Base-by-base conservation (phyloP, 2,329 filamentous ascomycete genomes). In the Phaeosphaeria sp. region DNA sequence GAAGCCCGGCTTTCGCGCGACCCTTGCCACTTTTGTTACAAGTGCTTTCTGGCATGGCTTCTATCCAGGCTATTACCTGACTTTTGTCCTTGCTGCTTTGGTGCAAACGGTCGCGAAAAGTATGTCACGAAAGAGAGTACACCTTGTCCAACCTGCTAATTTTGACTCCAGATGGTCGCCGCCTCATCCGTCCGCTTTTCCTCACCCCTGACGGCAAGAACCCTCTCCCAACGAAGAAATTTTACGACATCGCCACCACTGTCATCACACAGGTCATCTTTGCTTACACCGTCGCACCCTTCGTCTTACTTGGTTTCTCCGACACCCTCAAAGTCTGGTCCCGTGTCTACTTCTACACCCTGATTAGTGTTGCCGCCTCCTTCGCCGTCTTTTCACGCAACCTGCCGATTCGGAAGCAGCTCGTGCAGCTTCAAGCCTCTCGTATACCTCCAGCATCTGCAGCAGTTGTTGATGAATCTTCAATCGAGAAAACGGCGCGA, bases 41-140 rank as follows among this genome's bases (percentile, higher is more conserved):
- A 97, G 93, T 72, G 94, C 95, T 2, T 89, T 98, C 66, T 99
- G 95, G 95, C 95, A 99, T 73, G 95, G 95, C 27, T 99, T 99
- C 79, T 96, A 96, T 67, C 94, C 95, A 0, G 95, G 95, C 6
- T 99, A 99, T 78, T 98, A 98, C 77, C 80, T 99, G 59, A 85
- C 90, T 5, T 99, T 99, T 71, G 80, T 98, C 42, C 84, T 98
- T 7, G 95, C 91, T 1, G 93, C 92, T 60, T 91, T 99, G 65
- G 86, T 97, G 27, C 95, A 99, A 75, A 97, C 93, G 1, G 89
- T 89, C 18, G 93, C 95, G 54, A 99, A 99, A 82, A 93, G 93
- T 97, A 83, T 76, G 90, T 84, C 17, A 2, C n/a, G 11, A 10
- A 22, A 4, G 13, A 23, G 13, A 3, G 6, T n/a, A n/a, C n/a